Evolutionary conservation across 345 rosid species (phyloP), one percentile per base, ranked within the genome.

Genomic region (Diplotaxis tenuifolia): DNA sequence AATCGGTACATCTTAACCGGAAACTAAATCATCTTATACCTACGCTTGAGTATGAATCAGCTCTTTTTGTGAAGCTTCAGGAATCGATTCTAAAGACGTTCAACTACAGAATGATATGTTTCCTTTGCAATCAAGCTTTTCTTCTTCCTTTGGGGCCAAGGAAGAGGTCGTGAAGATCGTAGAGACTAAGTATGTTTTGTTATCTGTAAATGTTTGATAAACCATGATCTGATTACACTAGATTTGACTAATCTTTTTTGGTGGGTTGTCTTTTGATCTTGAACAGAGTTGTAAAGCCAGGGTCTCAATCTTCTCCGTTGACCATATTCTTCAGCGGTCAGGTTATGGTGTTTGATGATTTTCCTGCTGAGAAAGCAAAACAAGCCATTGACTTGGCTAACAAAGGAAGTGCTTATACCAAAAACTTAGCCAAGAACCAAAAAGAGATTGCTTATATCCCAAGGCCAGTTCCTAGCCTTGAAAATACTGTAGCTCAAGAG

Each of bases 281-380:
- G 63, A 74, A 29, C 65, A 79, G 75, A 65, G 8, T 52, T 49
- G 79, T 63, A 75, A 74, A 62, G 57, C 12, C 25, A 22, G 79
- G 80, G 78, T 57, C 85, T 29, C 83, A 82, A 54, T 32, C 85
- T 70, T 87, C 90, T 4, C 87, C 80, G 19, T 84, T 94, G 93
- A 91, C 98, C 4, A 86, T 94, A 50, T 91, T 94, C 74, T 94
- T 89, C 54, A 83, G 68, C 2, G 97, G 98, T n/a, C 85, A 86
- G 80, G 96, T 89, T 70, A 72, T 88, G 45, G 90, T 87, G 70
- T 86, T 91, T 58, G 73, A 89, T 6, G 87, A 88, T 72, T 86
- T 89, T 64, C 86, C 93, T 2, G 88, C 90, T 49, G 90, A 88
- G 11, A 87, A 87, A 77, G 98, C 97, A 0, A 89, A 85, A 68